These are phyloP conservation scores for Aspergillus baeticus DNA, from an alignment of 495 filamentous ascomycete genomes.

Conservation along the genomic window DNA sequence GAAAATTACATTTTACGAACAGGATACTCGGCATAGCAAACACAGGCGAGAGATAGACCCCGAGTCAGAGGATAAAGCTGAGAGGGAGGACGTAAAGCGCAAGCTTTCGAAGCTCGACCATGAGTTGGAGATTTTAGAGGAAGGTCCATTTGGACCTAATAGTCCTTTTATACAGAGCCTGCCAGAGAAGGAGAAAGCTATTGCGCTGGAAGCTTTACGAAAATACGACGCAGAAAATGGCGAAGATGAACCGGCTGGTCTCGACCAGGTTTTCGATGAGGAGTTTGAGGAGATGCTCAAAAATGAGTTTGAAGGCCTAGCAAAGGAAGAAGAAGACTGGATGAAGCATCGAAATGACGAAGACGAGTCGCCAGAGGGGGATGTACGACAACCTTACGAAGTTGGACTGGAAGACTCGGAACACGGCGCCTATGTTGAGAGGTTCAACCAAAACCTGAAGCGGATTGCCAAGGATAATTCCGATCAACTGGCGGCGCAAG, in stretches of 20 bases:
- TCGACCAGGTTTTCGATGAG: constrained; percentile 45
- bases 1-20: constrained; percentile 46
- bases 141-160: constrained; percentile 42
- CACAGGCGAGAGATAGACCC: constrained; percentile 42
- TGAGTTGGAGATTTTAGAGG: constrained; percentile 49
- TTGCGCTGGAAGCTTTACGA: constrained; percentile 41
- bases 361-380: constrained; percentile 20
- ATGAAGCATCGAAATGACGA: constrained; percentile 18
- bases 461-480: constrained; percentile 21
- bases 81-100: constrained; percentile 43
- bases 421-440: constrained; percentile 31
- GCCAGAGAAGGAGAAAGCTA: constrained; percentile 38
- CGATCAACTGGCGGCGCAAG: constrained; percentile 29
- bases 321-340: constrained; percentile 41
- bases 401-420: constrained; percentile 21
- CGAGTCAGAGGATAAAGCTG: constrained; percentile 51
- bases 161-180: constrained; percentile 42
- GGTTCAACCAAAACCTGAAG: constrained; percentile 33
- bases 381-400: constrained; percentile 22
- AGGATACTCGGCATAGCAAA: constrained; percentile 34
- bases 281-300: constrained; percentile 44
- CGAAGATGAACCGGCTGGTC: constrained; percentile 19
- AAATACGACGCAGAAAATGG: constrained; percentile 39
- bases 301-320: constrained; percentile 42
- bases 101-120: constrained; percentile 51